Base-by-base conservation (phyloP, 352 stramenopile species). In the Pythium phragmiticola region DNA sequence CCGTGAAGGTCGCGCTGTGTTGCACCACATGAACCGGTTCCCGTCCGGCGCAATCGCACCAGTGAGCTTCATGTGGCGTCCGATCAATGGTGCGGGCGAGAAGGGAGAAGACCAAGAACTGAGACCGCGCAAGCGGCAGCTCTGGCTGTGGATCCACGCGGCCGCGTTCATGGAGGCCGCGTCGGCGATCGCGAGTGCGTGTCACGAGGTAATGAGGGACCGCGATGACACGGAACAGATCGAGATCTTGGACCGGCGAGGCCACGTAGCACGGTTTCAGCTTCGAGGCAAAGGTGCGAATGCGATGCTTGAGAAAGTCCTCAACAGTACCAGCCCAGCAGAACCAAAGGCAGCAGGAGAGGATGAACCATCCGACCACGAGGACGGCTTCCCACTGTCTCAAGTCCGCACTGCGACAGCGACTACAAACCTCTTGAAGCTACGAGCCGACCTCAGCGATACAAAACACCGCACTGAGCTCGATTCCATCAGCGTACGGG, bases 91-190 rank as follows among this genome's bases (percentile, higher is more conserved):
- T 1, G 78, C 88, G 28, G 71, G 66, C n/a, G 56, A 39, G 57
- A 57, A 52, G 2, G 9, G 37, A 34, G 23, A 36, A 12, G 51
- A n/a, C 23, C 46, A 75, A 2, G 66, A 76, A 6, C 87, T 72
- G 70, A 70, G 80, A 23, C 63, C 37, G 19, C 74, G 60, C n/a
- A 88, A 84, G 57, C 74, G 83, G 2, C 81, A 93, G 57, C 58
- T 93, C 17, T 93, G 84, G 84, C 66, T 93, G 0, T 93, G 84
- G 84, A 78, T 93, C 49, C 84, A 93, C 45, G 77, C 84, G 6
- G 80, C 82, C 9, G 80, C 81, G 34, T 92, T 84, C 63, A 85
- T 90, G 74, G 82, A 90, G 55, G 80, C 84, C 2, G 79, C 82
- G 7, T 80, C 58, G 11, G 84, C 79, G 9, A 88, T 93, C 48